Conservation (phyloP, 306 rosid genomes). For the Amphicarpaea edgeworthii region DNA sequence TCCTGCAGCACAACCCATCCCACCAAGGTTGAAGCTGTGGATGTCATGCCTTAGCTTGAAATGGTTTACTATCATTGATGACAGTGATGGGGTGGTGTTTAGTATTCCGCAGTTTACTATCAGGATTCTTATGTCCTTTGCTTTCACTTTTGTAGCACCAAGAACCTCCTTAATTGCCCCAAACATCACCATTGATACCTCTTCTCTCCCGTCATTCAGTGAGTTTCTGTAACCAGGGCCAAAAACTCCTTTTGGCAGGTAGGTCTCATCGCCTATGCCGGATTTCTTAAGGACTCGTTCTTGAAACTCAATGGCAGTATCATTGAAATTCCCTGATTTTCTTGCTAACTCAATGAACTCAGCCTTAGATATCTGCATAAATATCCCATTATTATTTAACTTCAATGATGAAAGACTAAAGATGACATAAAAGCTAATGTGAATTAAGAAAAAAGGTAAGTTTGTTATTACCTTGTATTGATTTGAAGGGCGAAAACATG, state of each 20-base stretch:
- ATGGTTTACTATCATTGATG: conserved; percentile 72
- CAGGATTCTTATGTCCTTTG: conserved; percentile 55
- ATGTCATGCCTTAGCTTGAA: conserved; percentile 66
- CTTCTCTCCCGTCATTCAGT: conserved; percentile 62
- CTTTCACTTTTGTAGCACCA: conserved; percentile 52
- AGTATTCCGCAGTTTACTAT: conserved; percentile 71
- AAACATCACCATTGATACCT: conserved; percentile 62
- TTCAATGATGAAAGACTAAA: background rate
- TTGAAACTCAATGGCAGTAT: conserved; percentile 60
- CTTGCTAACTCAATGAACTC: conserved; percentile 68
- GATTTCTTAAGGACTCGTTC: conserved; percentile 59
- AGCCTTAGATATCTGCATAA: conserved; percentile 61
- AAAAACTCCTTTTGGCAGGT: conserved; percentile 61
- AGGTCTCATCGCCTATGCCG: conserved; percentile 68
- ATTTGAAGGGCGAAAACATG: conserved; percentile 72
- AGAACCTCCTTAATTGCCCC: conserved; percentile 66
- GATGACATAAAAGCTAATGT: background rate
- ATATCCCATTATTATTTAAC: background rate
- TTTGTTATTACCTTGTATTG: conserved; percentile 60
- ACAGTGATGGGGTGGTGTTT: conserved; percentile 63
- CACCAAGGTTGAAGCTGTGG: conserved; percentile 74
- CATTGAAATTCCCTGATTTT: conserved; percentile 65
- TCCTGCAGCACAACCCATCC: conserved; percentile 86
- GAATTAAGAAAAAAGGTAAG: background rate
- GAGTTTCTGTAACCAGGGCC: conserved; percentile 44